Evolutionary conservation across 1,284 basidiomycete species (phyloP).

Genomic region (Phlebopus sp.): DNA sequence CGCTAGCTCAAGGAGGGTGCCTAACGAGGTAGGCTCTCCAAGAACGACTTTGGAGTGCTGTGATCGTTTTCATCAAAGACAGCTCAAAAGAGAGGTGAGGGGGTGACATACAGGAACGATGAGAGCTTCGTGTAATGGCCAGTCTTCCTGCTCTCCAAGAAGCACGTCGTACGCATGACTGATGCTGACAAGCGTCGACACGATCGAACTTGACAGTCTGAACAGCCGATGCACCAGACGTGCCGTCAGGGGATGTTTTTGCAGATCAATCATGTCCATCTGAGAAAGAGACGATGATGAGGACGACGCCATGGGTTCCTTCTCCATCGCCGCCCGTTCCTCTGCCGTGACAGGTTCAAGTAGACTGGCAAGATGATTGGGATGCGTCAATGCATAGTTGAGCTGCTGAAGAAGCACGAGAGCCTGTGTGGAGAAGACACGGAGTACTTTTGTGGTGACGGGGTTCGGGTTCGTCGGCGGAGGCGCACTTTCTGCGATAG

Average conservation of each 20-base stretch:
- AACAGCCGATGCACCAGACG: slow-evolving; percentile 69
- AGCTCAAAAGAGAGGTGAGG: slow-evolving; percentile 1
- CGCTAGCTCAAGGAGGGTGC: slow-evolving; percentile 73
- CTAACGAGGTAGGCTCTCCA: slow-evolving; percentile 75
- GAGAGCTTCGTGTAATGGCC: slow-evolving; percentile 65
- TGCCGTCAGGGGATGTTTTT: slow-evolving; percentile 67
- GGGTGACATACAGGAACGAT: slow-evolving; percentile 67
- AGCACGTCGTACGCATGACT: slow-evolving; percentile 71
- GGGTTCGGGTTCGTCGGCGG: slow-evolving; percentile 40
- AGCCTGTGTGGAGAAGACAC: slow-evolving; percentile 63
- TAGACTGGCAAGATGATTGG: slow-evolving; percentile 78
- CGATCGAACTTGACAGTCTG: slow-evolving; percentile 62
- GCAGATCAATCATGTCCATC: slow-evolving; percentile 53
- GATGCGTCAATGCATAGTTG: slow-evolving; percentile 88
- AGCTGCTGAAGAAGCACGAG: slow-evolving; percentile 81
- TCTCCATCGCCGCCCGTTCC: slow-evolving; percentile 69
- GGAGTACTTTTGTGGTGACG: slow-evolving; percentile 59
- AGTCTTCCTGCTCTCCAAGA: slow-evolving; percentile 63
- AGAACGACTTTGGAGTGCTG: slow-evolving; percentile 81
- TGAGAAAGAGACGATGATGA: slow-evolving; percentile 33
- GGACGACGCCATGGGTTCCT: slow-evolving; percentile 40
- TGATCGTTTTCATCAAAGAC: background rate
- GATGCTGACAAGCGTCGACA: slow-evolving; percentile 68
- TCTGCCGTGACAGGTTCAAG: slow-evolving; percentile 79
- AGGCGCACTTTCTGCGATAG: slow-evolving; percentile 53